Percentiles rank a stretch among this genome's conserved stretches.
Evolutionary conservation across 805 yeast species (phyloP).

Genomic region (Hanseniaspora thailandica): DNA sequence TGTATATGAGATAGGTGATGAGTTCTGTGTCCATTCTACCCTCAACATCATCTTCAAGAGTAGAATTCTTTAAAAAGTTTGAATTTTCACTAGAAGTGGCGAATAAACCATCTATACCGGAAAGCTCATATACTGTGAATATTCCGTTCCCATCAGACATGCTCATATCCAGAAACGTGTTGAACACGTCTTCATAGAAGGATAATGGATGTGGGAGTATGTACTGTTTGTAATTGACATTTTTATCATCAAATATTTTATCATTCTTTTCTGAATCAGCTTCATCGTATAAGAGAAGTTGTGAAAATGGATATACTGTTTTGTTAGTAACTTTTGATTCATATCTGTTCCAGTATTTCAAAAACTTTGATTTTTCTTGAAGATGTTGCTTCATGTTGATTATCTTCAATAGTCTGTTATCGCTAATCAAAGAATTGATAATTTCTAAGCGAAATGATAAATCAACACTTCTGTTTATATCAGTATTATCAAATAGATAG

Average conservation of each 20-base stretch:
- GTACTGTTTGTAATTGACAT: background rate
- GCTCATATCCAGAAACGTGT: background rate
- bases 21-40: background rate
- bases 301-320: background rate
- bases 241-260: background rate
- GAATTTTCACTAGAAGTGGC: background rate
- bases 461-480: background rate
- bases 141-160: background rate
- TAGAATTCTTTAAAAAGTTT: background rate
- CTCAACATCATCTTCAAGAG: background rate
- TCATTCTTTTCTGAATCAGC: background rate
- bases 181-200: background rate
- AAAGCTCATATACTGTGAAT: slow-evolving; percentile 7
- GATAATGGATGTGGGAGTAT: background rate
- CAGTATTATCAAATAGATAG: background rate
- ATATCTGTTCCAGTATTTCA: slow-evolving; percentile 1
- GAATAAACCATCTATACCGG: background rate
- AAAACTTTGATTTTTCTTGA: background rate
- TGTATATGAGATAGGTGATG: background rate
- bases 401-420: background rate
- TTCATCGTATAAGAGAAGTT: background rate
- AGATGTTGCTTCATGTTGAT: background rate
- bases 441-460: background rate
- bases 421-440: background rate
- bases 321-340: background rate